Conservation (phyloP, 495 filamentous ascomycete species). For the Neurospora sp. region DNA sequence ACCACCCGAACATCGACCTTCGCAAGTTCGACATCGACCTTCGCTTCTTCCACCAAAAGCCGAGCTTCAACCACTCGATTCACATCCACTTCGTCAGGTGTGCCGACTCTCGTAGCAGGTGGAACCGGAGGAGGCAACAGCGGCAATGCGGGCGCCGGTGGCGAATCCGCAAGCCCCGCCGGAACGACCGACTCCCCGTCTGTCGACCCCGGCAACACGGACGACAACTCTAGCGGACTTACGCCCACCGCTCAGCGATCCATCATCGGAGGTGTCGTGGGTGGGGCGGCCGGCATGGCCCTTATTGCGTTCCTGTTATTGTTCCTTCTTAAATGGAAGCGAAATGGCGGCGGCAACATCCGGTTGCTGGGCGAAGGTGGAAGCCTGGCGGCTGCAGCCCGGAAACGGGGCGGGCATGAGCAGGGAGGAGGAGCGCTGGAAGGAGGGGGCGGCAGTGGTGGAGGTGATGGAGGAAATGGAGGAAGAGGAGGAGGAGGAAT, state of each 20-base stretch:
- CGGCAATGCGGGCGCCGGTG: background rate
- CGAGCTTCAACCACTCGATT: constrained; percentile 6
- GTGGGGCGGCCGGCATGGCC: constrained; percentile 53
- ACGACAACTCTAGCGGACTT: constrained; percentile 12
- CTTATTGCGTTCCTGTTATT: constrained; percentile 46
- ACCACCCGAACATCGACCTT: constrained; percentile 20
- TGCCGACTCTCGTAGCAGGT: constrained; percentile 1
- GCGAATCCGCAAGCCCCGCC: background rate
- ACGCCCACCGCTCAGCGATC: constrained; percentile 23
- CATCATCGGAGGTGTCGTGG: constrained; percentile 57
- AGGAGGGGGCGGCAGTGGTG: constrained; percentile 7
- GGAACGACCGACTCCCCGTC: background rate
- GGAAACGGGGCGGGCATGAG: background rate
- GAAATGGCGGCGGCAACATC: constrained; percentile 21
- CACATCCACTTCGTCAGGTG: constrained; percentile 6
- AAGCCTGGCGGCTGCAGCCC: background rate
- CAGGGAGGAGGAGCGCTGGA: background rate
- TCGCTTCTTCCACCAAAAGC: constrained; percentile 12
- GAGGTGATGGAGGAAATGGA: constrained; percentile 16
- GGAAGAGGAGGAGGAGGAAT: constrained; percentile 19
- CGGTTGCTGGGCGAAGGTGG: constrained; percentile 21
- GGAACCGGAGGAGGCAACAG: constrained; percentile 3
- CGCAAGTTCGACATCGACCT: constrained; percentile 12
- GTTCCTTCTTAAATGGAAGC: constrained; percentile 45
- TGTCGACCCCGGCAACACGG: background rate